A percentile compares a stretch with the other conserved stretches of the same genome.
These are phyloP conservation scores for Fusarium kyushuense DNA, from an alignment of 2,329 filamentous ascomycete species.

Conservation along the genomic window DNA sequence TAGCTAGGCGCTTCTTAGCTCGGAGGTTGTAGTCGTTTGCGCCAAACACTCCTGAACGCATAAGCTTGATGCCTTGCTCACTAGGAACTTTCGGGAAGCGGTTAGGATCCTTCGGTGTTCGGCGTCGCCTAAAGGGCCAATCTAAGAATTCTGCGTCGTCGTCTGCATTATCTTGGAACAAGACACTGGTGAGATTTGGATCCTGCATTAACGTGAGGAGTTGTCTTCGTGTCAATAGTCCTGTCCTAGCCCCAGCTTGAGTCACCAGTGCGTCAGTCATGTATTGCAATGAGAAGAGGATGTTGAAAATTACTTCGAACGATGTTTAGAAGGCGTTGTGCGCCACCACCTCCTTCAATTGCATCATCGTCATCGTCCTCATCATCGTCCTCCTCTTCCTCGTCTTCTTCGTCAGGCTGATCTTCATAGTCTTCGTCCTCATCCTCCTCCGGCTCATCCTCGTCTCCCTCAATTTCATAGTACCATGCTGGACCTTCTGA, in stretches of 20 bases:
- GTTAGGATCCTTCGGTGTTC: constrained; percentile 61
- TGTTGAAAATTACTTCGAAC: constrained; percentile 47
- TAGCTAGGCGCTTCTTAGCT: constrained; percentile 71
- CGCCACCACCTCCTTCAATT: constrained; percentile 45
- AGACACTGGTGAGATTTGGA: constrained; percentile 53
- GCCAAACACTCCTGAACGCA: constrained; percentile 86
- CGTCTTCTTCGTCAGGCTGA: constrained; percentile 41
- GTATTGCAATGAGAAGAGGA: neutral
- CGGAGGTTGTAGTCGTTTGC: constrained; percentile 68
- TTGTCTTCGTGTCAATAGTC: constrained; percentile 53
- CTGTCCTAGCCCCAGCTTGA: constrained; percentile 45
- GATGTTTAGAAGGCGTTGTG: constrained; percentile 50
- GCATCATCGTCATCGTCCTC: constrained; percentile 42
- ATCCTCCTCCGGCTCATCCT: constrained; percentile 47
- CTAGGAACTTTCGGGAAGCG: constrained; percentile 88
- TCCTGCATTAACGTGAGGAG: constrained; percentile 57
- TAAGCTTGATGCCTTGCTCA: constrained; percentile 78
- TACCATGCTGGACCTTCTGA: constrained; percentile 29
- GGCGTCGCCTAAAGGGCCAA: constrained; percentile 60
- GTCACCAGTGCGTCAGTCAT: constrained; percentile 19
- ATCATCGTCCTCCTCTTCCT: constrained; percentile 42
- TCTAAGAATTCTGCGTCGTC: constrained; percentile 53
- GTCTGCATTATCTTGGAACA: constrained; percentile 55
- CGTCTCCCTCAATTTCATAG: constrained; percentile 52
- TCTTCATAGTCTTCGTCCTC: constrained; percentile 51